Conservation (phyloP, 805 yeast species). For the Metschnikowia koreensis region DNA sequence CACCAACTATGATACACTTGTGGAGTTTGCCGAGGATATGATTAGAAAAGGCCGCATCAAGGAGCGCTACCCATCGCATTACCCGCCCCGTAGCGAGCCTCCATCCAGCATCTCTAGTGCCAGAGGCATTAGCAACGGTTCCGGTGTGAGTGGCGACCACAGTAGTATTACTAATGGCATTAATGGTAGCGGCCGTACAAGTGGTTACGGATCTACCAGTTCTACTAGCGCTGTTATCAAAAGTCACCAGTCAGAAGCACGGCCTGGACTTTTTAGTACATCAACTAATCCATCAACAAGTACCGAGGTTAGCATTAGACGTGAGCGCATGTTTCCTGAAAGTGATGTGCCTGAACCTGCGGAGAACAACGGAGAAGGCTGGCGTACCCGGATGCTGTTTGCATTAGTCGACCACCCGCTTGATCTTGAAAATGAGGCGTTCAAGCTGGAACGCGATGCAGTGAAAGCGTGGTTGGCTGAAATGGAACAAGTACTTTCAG, state of each 20-base stretch:
- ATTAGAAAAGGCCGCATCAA: conserved; percentile 1
- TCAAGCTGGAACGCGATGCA: conserved; percentile 1
- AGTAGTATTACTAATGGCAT: not conserved
- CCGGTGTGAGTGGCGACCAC: no score
- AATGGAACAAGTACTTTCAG: not conserved
- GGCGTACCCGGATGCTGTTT: conserved; percentile 2
- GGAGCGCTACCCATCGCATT: conserved; percentile 4
- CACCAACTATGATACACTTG: conserved; percentile 3
- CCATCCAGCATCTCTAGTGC: not conserved
- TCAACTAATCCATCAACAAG: not conserved
- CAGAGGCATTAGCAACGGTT: not conserved
- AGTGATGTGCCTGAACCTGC: not conserved
- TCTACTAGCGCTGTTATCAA: not conserved
- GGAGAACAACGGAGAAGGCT: not conserved
- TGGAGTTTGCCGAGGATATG: conserved; percentile 3
- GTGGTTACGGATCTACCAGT: not conserved
- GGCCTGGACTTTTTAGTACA: no score
- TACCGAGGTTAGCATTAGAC: not conserved
- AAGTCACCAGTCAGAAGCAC: not conserved
- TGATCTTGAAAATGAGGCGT: not conserved
- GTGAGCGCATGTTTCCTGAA: not conserved
- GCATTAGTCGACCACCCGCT: conserved; percentile 3
- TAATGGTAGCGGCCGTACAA: not conserved
- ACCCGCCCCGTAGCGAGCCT: not conserved
- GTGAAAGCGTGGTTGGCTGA: conserved; percentile 1